Conservation (phyloP, 805 yeast genomes). For the Ascoidea asiatica region DNA sequence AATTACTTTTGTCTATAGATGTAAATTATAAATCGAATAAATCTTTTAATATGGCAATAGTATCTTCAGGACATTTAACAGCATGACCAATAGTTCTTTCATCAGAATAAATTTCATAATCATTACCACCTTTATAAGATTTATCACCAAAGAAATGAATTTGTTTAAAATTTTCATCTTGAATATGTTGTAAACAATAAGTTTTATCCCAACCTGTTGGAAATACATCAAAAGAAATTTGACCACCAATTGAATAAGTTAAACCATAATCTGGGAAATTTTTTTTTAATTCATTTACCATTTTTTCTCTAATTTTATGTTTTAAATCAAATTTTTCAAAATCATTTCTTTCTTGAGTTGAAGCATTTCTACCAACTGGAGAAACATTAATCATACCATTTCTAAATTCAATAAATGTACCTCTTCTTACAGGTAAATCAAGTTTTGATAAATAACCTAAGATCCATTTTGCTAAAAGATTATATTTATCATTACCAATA, state of each 20-base stretch:
- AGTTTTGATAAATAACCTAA: constrained; percentile 72
- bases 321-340: constrained; percentile 74
- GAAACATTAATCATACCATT: constrained; percentile 98
- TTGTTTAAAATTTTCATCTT: constrained; percentile 65
- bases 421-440: constrained; percentile 94
- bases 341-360: constrained; percentile 86
- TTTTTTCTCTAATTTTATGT: constrained; percentile 68
- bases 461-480: constrained; percentile 74
- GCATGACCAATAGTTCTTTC: constrained; percentile 93
- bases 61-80: constrained; percentile 80
- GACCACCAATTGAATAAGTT: constrained; percentile 98
- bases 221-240: constrained; percentile 97
- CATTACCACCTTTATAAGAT: constrained; percentile 95
- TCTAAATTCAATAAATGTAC: constrained; percentile 97
- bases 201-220: constrained; percentile 99
- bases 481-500: constrained; percentile 94
- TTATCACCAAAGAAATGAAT: constrained; percentile 99
- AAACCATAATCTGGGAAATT: constrained; percentile 74
- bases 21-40: constrained; percentile 27
- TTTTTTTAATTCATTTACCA: constrained; percentile 75
- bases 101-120: constrained; percentile 90
- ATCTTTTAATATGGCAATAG: constrained; percentile 75
- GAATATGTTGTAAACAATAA: constrained; percentile 89
- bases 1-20: no score
- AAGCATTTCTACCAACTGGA: constrained; percentile 97